A percentile compares a stretch with the other conserved stretches of the same genome.
phyloP scores from a whole-genome alignment of 768 basidiomycete species.

The Pleurotus sapidus region DNA sequence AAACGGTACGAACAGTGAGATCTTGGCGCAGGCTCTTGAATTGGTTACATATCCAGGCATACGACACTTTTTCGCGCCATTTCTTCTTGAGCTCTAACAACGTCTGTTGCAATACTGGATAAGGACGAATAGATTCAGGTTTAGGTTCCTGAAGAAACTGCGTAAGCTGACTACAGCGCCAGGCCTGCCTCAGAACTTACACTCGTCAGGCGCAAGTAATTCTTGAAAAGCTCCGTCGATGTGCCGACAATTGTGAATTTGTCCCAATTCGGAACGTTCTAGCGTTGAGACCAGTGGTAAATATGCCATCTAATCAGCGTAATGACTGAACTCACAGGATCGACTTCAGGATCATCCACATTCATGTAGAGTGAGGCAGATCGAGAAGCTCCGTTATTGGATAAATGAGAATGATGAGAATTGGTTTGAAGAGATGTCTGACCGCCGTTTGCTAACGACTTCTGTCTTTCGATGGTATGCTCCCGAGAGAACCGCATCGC shows the following conservation, averaged over 20 bases:
- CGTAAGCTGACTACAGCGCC: too few relatives aligned
- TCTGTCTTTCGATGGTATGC: constrained; percentile 76
- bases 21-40: constrained; percentile 98
- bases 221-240: constrained; percentile 87
- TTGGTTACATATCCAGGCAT: constrained; percentile 95
- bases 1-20: constrained; percentile 73
- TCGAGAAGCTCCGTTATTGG: constrained; percentile 40
- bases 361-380: constrained; percentile 47
- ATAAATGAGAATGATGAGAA: constrained; percentile 51
- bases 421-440: constrained; percentile 41
- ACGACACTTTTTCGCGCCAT: constrained; percentile 76
- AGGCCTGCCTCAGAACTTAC: constrained; percentile 36
- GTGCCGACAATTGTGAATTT: constrained; percentile 93
- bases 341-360: constrained; percentile 68
- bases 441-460: constrained; percentile 41
- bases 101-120: constrained; percentile 79
- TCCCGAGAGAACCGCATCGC: constrained; percentile 91
- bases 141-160: constrained; percentile 77
- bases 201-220: constrained; percentile 91
- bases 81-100: constrained; percentile 82
- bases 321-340: constrained; percentile 49
- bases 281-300: background rate
- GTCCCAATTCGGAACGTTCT: constrained; percentile 99
- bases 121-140: constrained; percentile 91
- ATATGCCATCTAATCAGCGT: background rate